Evolutionary conservation across 1,284 basidiomycete genomes (phyloP).

Genomic region (Ganoderma meredithae): DNA sequence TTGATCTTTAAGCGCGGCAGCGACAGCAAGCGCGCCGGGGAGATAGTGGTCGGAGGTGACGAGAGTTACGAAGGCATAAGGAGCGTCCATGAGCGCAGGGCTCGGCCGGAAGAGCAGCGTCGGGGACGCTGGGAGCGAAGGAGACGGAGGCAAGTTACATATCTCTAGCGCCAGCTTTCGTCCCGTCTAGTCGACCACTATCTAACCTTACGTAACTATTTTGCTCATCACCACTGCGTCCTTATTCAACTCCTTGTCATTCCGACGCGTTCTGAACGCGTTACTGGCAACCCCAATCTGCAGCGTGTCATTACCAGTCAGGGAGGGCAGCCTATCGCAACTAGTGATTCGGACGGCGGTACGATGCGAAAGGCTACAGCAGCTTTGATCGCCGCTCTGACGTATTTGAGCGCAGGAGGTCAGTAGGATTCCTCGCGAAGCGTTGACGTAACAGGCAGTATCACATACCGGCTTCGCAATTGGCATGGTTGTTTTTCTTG

Average conservation of each 20-base stretch:
- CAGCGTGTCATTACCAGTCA: neutral
- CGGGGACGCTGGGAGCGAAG: constrained; percentile 34
- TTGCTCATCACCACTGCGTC: constrained; percentile 10
- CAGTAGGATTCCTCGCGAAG: no score
- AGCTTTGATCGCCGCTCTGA: constrained; percentile 3
- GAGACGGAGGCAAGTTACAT: constrained; percentile 21
- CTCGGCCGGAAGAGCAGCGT: constrained; percentile 37
- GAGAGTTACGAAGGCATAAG: constrained; percentile 88
- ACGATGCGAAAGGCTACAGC: neutral
- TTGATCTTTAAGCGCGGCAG: constrained; percentile 83
- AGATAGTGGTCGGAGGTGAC: constrained; percentile 92
- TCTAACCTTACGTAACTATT: constrained; percentile 30
- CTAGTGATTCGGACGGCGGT: neutral
- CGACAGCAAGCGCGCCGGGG: constrained; percentile 89
- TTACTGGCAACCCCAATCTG: neutral
- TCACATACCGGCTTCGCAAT: neutral
- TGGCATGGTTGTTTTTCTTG: neutral
- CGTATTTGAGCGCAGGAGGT: neutral
- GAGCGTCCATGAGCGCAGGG: constrained; percentile 58
- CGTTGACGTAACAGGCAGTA: neutral
- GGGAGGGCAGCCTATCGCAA: neutral
- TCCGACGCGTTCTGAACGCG: neutral
- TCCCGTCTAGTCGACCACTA: constrained; percentile 27
- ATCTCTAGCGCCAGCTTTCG: constrained; percentile 26
- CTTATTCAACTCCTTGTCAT: neutral